Conservation (phyloP, 345 rosid genomes). For the Murraya paniculata region DNA sequence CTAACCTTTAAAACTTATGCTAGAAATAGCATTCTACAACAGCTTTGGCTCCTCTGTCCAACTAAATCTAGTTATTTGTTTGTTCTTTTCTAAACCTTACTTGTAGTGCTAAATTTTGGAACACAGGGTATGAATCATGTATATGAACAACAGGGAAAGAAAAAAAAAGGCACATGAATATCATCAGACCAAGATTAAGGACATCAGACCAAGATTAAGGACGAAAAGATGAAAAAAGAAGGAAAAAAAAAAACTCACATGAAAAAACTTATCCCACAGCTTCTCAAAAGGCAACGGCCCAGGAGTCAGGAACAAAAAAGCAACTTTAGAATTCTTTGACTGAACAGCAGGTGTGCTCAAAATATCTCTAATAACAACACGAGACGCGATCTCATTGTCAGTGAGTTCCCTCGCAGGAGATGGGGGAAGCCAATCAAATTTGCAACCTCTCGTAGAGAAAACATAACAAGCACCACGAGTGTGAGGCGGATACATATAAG, state of each 20-base stretch:
- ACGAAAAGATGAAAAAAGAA: not conserved
- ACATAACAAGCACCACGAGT: conserved; percentile 71
- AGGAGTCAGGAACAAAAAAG: conserved; percentile 89
- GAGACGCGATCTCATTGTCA: conserved; percentile 82
- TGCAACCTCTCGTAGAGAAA: conserved; percentile 82
- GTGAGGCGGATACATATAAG: conserved; percentile 80
- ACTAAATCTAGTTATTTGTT: not conserved
- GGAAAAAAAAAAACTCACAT: conserved; percentile 34
- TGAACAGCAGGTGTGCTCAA: conserved; percentile 48
- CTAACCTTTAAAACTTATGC: not conserved
- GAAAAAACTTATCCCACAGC: conserved; percentile 90
- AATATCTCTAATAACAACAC: conserved; percentile 66
- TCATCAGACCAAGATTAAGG: not conserved
- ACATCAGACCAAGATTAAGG: not conserved
- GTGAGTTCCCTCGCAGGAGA: conserved; percentile 66
- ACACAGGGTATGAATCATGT: not conserved
- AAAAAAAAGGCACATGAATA: not conserved
- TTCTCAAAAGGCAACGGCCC: conserved; percentile 87
- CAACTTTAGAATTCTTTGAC: conserved; percentile 63
- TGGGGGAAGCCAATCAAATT: conserved; percentile 95
- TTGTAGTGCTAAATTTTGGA: not conserved
- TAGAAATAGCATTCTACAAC: not conserved
- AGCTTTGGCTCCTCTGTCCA: not conserved
- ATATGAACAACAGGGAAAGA: not conserved
- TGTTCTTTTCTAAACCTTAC: not conserved